Evolutionary conservation across 164 flowering plant species (phyloP).

Genomic region (Vitis cinerea): DNA sequence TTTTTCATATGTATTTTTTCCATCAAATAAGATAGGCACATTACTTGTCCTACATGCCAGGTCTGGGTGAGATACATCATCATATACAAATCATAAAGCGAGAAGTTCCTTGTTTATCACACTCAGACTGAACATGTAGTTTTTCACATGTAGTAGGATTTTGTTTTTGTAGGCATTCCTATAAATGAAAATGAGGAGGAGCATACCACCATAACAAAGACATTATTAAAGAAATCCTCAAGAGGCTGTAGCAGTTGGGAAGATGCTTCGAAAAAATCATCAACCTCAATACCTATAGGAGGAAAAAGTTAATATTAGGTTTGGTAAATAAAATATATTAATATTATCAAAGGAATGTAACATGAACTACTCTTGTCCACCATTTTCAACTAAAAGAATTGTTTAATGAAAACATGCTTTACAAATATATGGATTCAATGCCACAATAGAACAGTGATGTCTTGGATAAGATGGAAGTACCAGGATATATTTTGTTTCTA

Average conservation of each 20-base stretch:
- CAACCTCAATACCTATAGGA: conserved; percentile 71
- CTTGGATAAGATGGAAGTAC: conserved; percentile 26
- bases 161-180: not conserved
- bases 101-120: too few relatives aligned
- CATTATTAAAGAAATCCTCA: conserved; percentile 78
- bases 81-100: too few relatives aligned
- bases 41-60: too few relatives aligned
- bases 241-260: conserved; percentile 71
- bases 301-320: not conserved
- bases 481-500: conserved; percentile 58
- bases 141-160: not conserved
- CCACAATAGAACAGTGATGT: not conserved
- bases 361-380: not conserved
- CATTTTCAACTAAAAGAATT: not conserved
- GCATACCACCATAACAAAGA: conserved; percentile 99
- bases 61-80: too few relatives aligned
- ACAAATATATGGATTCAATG: not conserved
- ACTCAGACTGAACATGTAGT: too few relatives aligned
- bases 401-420: not conserved
- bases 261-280: conserved; percentile 76
- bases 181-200: conserved; percentile 4
- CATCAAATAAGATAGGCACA: too few relatives aligned
- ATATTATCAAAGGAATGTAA: not conserved
- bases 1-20: too few relatives aligned
- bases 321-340: not conserved